These are phyloP conservation scores for Meyerozyma guilliermondii DNA, from an alignment of 1,139 yeast species.

Conservation along the genomic window DNA sequence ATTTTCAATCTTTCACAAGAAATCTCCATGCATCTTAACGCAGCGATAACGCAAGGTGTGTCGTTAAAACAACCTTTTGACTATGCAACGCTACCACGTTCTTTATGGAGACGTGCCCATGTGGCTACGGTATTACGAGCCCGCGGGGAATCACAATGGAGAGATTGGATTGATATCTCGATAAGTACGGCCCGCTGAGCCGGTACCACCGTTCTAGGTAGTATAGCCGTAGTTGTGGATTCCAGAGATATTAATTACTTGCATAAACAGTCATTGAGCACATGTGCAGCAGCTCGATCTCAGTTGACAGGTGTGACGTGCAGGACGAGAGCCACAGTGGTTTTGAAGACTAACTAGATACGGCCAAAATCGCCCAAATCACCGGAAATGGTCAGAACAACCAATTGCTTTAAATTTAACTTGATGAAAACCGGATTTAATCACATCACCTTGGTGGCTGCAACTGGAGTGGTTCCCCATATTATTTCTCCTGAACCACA, in stretches of 20 bases:
- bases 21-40: not conserved
- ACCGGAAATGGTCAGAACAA: no score
- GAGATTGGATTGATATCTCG: not conserved
- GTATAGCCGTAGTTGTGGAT: not conserved
- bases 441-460: not conserved
- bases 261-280: not conserved
- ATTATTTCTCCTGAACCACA: not conserved
- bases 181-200: no score
- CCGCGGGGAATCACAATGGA: not conserved
- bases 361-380: no score
- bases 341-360: no score
- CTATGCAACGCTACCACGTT: not conserved
- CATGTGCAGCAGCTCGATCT: no score
- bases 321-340: not conserved
- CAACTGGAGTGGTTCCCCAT: no score
- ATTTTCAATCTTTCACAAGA: no score
- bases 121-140: not conserved
- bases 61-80: not conserved
- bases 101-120: not conserved
- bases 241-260: not conserved
- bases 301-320: not conserved
- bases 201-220: no score
- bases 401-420: no score
- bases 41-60: not conserved
- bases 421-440: no score